phyloP scores from a whole-genome alignment of 208 protist species.

The Trypanosoma platydactyli region DNA sequence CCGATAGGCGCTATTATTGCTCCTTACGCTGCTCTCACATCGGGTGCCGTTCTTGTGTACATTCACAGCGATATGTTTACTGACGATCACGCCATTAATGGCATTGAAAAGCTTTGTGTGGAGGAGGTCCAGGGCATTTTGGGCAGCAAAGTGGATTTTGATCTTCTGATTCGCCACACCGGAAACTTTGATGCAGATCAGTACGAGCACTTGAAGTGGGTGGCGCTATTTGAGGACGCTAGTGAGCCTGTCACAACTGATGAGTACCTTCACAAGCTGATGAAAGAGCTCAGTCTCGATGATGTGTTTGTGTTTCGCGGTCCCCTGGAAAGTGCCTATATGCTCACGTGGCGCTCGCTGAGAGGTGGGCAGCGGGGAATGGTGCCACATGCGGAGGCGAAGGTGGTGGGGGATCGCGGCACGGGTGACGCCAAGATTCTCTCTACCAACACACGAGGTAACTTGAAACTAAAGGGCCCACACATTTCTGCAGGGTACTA shows the following conservation, averaged over 20 bases:
- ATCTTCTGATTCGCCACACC: conserved; percentile 85
- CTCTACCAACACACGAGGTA: conserved; percentile 76
- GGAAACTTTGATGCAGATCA: conserved; percentile 88
- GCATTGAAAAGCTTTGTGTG: conserved; percentile 88
- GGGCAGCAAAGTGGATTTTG: conserved; percentile 78
- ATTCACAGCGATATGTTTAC: conserved; percentile 90
- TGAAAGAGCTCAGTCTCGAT: conserved; percentile 69
- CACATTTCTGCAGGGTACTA: conserved; percentile 86
- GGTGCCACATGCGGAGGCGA: conserved; percentile 84
- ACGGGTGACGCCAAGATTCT: conserved; percentile 88
- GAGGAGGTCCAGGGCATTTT: conserved; percentile 86
- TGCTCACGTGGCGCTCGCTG: conserved; percentile 79
- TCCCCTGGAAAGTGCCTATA: conserved; percentile 77
- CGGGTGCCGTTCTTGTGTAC: conserved; percentile 84
- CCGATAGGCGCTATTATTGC: conserved; percentile 86
- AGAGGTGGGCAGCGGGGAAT: conserved; percentile 65
- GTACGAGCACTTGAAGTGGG: conserved; percentile 81
- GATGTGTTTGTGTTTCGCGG: conserved; percentile 90
- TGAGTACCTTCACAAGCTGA: conserved; percentile 79
- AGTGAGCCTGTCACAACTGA: conserved; percentile 50
- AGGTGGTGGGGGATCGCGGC: conserved; percentile 89
- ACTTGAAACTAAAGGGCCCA: conserved; percentile 86
- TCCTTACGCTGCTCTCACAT: conserved; percentile 85
- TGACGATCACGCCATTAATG: conserved; percentile 90
- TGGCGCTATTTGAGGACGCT: conserved; percentile 85